Conservation (phyloP, 768 basidiomycete genomes). For the Leccinum disarticulatum region DNA sequence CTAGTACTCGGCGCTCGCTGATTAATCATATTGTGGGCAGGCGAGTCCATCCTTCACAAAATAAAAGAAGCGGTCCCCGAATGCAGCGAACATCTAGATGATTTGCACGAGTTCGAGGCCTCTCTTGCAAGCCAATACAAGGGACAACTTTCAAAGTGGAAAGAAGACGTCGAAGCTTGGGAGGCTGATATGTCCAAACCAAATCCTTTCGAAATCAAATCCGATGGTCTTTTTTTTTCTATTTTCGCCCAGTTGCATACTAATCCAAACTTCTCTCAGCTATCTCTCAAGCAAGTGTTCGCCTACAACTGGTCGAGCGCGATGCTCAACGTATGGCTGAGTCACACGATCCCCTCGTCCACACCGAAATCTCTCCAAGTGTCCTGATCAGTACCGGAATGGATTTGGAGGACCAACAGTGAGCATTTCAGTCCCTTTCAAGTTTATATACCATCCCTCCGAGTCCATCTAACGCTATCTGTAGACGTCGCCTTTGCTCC, state of each 20-base stretch:
- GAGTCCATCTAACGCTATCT: too few species aligned
- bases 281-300: neutral
- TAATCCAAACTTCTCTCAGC: too few species aligned
- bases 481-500: neutral
- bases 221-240: neutral
- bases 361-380: neutral
- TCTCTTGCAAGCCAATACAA: neutral
- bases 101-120: slow-evolving; percentile 3
- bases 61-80: slow-evolving; percentile 4
- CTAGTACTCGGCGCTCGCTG: too few species aligned
- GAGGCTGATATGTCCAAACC: slow-evolving; percentile 4
- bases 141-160: neutral
- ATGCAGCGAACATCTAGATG: slow-evolving; percentile 5
- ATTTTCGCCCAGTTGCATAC: too few species aligned
- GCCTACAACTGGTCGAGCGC: neutral
- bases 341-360: too few species aligned
- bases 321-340: too few species aligned
- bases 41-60: neutral
- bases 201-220: slow-evolving; percentile 10
- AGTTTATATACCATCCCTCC: neutral
- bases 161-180: slow-evolving; percentile 4
- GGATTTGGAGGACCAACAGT: neutral
- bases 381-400: neutral
- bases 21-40: neutral
- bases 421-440: neutral